These are phyloP conservation scores for Punica granatum DNA, from an alignment of 345 rosid genomes.

Conservation along the genomic window DNA sequence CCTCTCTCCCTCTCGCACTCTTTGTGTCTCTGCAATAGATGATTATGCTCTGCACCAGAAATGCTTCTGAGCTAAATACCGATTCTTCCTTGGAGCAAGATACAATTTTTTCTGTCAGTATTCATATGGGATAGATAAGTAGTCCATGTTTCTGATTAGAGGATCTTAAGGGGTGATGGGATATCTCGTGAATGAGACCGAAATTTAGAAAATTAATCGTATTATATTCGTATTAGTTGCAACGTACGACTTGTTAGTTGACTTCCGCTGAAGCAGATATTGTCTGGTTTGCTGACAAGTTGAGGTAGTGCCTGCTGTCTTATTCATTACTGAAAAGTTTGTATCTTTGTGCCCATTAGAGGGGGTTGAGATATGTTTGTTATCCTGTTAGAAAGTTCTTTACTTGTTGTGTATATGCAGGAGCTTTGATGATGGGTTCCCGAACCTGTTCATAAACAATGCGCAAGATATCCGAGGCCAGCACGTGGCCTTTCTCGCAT, in stretches of 20 bases:
- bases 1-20: background rate
- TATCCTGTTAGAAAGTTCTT: background rate
- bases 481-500: conserved; percentile 91
- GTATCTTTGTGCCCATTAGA: too few relatives aligned
- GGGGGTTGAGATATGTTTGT: background rate
- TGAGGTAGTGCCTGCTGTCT: background rate
- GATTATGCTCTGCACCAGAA: background rate
- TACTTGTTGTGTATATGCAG: conserved; percentile 26
- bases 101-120: background rate
- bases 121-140: background rate
- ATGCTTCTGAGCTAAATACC: background rate
- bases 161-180: background rate
- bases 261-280: background rate
- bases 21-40: background rate
- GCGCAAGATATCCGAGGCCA: conserved; percentile 91
- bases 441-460: conserved; percentile 83
- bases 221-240: background rate
- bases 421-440: conserved; percentile 96
- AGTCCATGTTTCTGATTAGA: background rate
- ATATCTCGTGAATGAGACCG: background rate
- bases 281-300: background rate
- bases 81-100: background rate
- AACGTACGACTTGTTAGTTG: background rate
- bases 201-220: background rate
- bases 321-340: background rate